Evolutionary conservation across 1,284 basidiomycete genomes (phyloP).

Genomic region (Sanguinoderma infundibulare): DNA sequence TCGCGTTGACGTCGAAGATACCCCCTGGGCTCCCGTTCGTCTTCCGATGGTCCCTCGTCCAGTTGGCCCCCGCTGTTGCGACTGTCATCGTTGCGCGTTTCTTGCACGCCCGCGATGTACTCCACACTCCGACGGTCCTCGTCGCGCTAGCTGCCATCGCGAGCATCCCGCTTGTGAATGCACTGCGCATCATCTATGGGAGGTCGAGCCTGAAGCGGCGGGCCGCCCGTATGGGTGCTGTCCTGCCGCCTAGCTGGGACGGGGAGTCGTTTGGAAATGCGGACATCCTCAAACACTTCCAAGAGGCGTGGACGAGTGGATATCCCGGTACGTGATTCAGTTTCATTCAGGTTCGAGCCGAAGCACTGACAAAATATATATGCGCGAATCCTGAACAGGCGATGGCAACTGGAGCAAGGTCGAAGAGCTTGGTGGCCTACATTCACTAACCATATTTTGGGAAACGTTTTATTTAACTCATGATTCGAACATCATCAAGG

Average conservation of each 20-base stretch:
- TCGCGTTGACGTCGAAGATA: not conserved
- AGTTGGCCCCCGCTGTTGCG: not conserved
- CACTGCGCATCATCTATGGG: not conserved
- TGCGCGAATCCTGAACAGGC: not conserved
- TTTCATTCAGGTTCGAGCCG: not conserved
- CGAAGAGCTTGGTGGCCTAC: conserved; percentile 11
- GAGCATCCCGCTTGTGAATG: conserved; percentile 7
- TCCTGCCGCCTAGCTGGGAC: conserved; percentile 21
- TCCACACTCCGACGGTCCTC: not conserved
- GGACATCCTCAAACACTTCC: conserved; percentile 18
- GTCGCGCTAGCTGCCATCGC: not conserved
- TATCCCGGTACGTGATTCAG: conserved; percentile 18
- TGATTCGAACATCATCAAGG: conserved; percentile 17
- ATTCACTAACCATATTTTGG: conserved; percentile 7
- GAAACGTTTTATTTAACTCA: conserved; percentile 6
- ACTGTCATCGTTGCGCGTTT: not conserved
- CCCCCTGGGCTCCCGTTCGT: conserved; percentile 6
- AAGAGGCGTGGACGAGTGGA: conserved; percentile 12
- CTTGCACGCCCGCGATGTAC: not conserved
- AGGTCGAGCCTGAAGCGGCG: conserved; percentile 10
- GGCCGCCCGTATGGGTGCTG: conserved; percentile 20
- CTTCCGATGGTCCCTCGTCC: not conserved
- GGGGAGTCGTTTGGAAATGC: conserved; percentile 17
- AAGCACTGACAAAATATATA: no score
- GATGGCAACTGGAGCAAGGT: conserved; percentile 18